Conservation (phyloP, 2,329 filamentous ascomycete genomes). For the Curvularia eragrostidis region DNA sequence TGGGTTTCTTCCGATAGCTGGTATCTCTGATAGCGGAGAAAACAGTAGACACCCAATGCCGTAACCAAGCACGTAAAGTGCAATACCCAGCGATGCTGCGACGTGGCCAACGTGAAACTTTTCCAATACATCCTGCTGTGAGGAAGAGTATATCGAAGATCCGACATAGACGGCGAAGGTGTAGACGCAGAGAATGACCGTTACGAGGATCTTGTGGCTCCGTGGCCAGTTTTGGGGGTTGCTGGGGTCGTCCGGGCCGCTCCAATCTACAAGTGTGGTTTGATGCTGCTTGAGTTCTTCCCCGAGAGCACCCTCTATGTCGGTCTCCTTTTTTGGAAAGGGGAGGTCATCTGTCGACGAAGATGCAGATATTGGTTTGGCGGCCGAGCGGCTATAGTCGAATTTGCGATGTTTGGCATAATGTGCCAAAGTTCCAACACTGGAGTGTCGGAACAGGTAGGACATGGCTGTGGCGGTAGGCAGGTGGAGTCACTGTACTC, state of each 20-base stretch:
- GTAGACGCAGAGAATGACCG: conserved; percentile 55
- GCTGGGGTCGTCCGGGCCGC: conserved; percentile 43
- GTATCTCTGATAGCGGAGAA: conserved; percentile 71
- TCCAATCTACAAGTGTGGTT: conserved; percentile 50
- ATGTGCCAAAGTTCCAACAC: conserved; percentile 25
- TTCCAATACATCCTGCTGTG: conserved; percentile 54
- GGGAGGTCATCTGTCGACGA: conserved; percentile 32
- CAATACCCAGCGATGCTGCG: conserved; percentile 63
- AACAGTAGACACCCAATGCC: conserved; percentile 69
- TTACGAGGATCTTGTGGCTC: conserved; percentile 43
- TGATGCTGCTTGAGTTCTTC: conserved; percentile 30
- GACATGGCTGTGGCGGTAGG: conserved; percentile 24
- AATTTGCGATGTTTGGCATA: conserved; percentile 32
- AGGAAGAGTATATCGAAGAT: conserved; percentile 58
- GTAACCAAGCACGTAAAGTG: conserved; percentile 67
- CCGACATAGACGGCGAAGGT: conserved; percentile 65
- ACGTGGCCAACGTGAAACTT: conserved; percentile 60
- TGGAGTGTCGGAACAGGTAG: conserved; percentile 30
- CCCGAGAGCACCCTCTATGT: conserved; percentile 20
- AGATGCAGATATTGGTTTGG: conserved; percentile 23
- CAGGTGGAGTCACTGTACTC: neutral
- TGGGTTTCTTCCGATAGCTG: conserved; percentile 68
- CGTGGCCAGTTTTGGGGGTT: conserved; percentile 49
- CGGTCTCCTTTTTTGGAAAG: conserved; percentile 5
- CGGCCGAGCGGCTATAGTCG: conserved; percentile 25